A percentile compares a stretch with the other conserved stretches of the same genome.
These are phyloP conservation scores for Chlorophyllum brunneum DNA, from an alignment of 768 basidiomycete genomes.

Conservation along the genomic window DNA sequence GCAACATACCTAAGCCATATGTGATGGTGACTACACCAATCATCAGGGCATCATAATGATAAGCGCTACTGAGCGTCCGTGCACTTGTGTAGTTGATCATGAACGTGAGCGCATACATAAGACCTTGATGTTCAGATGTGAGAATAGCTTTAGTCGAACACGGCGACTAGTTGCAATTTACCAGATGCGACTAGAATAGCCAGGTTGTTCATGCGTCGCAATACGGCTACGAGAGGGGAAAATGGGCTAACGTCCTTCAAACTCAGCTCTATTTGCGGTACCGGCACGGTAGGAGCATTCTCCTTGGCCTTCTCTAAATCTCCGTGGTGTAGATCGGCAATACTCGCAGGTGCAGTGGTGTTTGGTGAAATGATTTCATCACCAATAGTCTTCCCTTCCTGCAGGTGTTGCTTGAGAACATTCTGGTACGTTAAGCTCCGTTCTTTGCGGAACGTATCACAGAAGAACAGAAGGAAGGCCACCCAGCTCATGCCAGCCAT, in stretches of 20 bases:
- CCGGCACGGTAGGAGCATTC: constrained; percentile 14
- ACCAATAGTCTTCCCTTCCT: constrained; percentile 13
- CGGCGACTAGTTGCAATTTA: constrained; percentile 22
- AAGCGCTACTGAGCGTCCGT: constrained; percentile 59
- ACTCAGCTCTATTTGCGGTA: constrained; percentile 43
- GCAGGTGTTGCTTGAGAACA: constrained; percentile 45
- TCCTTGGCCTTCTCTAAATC: constrained; percentile 21
- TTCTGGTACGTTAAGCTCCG: constrained; percentile 79
- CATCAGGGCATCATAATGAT: constrained; percentile 63
- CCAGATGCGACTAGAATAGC: constrained; percentile 64
- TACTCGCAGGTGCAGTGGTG: neutral
- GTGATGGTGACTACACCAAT: constrained; percentile 76
- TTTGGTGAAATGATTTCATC: neutral
- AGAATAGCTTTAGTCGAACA: neutral
- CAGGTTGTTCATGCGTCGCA: constrained; percentile 65
- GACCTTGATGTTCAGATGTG: constrained; percentile 33
- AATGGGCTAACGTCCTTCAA: constrained; percentile 75
- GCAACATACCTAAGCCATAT: constrained; percentile 56
- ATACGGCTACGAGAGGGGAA: constrained; percentile 52
- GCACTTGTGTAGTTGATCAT: constrained; percentile 71
- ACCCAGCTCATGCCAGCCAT: constrained; percentile 51
- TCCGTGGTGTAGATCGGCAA: neutral
- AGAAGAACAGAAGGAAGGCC: constrained; percentile 64
- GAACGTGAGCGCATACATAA: constrained; percentile 71
- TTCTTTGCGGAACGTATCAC: constrained; percentile 80